These are phyloP conservation scores for Cytospora paraplurivora DNA, from an alignment of 2,329 filamentous ascomycete species.

Conservation along the genomic window DNA sequence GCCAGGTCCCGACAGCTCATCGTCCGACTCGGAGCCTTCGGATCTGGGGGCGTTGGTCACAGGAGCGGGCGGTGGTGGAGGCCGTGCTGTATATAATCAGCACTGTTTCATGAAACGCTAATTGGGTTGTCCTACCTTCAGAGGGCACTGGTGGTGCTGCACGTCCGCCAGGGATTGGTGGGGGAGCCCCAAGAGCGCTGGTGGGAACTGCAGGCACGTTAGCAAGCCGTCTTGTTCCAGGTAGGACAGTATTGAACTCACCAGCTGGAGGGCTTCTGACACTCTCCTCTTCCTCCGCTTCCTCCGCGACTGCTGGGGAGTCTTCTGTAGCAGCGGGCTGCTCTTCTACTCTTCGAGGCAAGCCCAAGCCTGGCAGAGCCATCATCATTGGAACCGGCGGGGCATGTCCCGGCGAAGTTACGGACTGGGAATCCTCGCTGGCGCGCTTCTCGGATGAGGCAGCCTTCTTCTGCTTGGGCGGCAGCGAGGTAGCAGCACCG, in stretches of 20 bases:
- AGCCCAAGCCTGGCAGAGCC: constrained; percentile 73
- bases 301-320: constrained; percentile 33
- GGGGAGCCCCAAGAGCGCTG: constrained; percentile 38
- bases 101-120: constrained; percentile 23
- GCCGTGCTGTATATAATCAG: constrained; percentile 57
- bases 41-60: constrained; percentile 63
- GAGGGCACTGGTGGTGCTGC: constrained; percentile 60
- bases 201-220: constrained; percentile 36
- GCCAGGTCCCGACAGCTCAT: constrained; percentile 70
- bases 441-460: constrained; percentile 43
- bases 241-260: constrained; percentile 33
- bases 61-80: constrained; percentile 56
- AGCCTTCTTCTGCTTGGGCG: constrained; percentile 60
- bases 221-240: constrained; percentile 30
- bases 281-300: constrained; percentile 42
- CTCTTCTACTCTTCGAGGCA: constrained; percentile 51
- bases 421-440: constrained; percentile 49
- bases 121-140: constrained; percentile 54
- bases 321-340: constrained; percentile 52
- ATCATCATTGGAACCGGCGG: constrained; percentile 62
- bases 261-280: constrained; percentile 33
- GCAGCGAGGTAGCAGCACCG: constrained; percentile 43
- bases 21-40: constrained; percentile 83
- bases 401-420: constrained; percentile 47
- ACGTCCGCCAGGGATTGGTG: constrained; percentile 53